phyloP scores from a whole-genome alignment of 2,329 filamentous ascomycete species.

The Colletotrichum tanaceti region DNA sequence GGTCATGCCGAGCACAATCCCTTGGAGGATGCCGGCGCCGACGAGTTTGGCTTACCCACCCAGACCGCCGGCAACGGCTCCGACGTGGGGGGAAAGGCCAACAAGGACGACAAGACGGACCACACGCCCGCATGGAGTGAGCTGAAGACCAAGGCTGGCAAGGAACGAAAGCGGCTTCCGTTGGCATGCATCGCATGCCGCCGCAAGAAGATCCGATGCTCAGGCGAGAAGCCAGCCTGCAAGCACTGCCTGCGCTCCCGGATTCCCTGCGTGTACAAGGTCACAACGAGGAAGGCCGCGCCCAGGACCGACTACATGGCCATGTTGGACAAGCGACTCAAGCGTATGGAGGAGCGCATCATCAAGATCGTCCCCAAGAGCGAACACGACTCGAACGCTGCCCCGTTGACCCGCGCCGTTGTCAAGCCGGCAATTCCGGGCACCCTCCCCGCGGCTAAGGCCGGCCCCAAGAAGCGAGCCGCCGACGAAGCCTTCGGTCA shows the following conservation, averaged over 20 bases:
- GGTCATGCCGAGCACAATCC: constrained; percentile 58
- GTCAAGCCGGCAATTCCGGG: constrained; percentile 82
- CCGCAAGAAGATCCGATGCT: constrained; percentile 97
- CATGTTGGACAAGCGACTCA: constrained; percentile 95
- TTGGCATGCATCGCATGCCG: constrained; percentile 95
- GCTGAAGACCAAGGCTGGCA: constrained; percentile 90
- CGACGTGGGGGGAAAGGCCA: constrained; percentile 64
- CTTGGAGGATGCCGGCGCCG: constrained; percentile 64
- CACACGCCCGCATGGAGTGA: constrained; percentile 79
- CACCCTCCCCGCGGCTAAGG: constrained; percentile 61
- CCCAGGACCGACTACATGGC: constrained; percentile 98
- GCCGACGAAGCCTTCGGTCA: constrained; percentile 89
- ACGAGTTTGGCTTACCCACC: constrained; percentile 68
- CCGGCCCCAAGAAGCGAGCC: constrained; percentile 79
- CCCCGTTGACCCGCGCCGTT: constrained; percentile 79
- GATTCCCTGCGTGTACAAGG: constrained; percentile 97
- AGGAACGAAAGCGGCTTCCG: constrained; percentile 92
- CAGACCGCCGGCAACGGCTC: constrained; percentile 62
- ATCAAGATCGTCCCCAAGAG: constrained; percentile 94
- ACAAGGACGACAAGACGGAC: constrained; percentile 70
- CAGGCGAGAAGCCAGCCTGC: constrained; percentile 96
- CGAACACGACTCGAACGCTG: constrained; percentile 74
- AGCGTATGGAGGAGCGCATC: constrained; percentile 97
- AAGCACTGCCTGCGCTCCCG: constrained; percentile 94
- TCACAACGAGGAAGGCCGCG: constrained; percentile 92